phyloP scores from a whole-genome alignment of 148 eudicot genomes.

The Vaccinium myrtillus region DNA sequence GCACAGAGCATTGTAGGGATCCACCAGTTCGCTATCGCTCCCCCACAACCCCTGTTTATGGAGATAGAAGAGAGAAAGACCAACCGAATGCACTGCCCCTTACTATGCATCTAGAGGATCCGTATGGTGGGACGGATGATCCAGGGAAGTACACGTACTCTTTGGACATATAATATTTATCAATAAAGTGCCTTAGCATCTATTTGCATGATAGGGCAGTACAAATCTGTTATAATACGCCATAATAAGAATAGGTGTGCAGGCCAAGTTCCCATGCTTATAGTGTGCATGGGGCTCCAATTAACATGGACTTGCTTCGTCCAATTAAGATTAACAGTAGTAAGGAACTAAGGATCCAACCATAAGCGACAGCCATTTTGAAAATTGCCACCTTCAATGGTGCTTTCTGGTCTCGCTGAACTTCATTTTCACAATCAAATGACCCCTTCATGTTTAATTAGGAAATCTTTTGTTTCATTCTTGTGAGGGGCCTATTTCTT shows the following conservation, averaged over 20 bases:
- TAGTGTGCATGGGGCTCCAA: background rate
- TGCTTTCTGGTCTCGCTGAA: background rate
- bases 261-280: background rate
- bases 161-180: background rate
- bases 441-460: background rate
- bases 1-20: too few species aligned
- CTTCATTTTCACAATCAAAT: background rate
- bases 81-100: too few species aligned
- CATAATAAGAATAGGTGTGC: background rate
- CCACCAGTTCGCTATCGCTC: too few species aligned
- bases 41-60: too few species aligned
- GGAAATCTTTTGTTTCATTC: conserved; percentile 1
- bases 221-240: background rate
- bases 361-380: background rate
- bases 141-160: background rate
- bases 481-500: background rate
- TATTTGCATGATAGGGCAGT: background rate
- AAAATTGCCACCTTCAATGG: background rate
- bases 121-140: too few species aligned
- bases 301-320: background rate
- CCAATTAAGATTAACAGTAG: background rate
- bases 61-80: too few species aligned
- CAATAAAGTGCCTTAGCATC: background rate
- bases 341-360: background rate
- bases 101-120: too few species aligned